Percentiles rank a stretch among this genome's conserved stretches.
phyloP scores from a whole-genome alignment of 2,329 filamentous ascomycete species.

The Fusarium oligoseptatum region DNA sequence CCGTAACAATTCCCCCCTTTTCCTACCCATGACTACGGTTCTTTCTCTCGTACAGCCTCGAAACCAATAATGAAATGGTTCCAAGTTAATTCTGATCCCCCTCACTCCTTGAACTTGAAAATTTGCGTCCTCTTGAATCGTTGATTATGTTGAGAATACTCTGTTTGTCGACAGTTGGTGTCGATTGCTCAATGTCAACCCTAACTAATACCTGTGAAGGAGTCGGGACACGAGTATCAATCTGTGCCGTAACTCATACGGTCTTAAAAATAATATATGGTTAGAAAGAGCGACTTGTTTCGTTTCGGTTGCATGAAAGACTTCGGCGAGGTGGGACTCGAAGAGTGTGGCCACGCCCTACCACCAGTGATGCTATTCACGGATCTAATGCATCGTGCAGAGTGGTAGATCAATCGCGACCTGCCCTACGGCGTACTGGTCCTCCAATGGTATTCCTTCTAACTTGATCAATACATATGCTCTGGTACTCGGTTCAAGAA shows the following conservation, averaged over 20 bases:
- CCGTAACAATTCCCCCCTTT: not conserved
- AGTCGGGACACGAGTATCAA: too few species aligned
- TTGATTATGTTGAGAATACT: not conserved
- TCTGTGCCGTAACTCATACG: too few species aligned
- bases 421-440: not conserved
- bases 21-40: not conserved
- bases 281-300: rapidly evolving
- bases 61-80: not conserved
- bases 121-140: not conserved
- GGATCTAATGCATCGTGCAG: not conserved
- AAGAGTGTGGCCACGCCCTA: not conserved
- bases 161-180: not conserved
- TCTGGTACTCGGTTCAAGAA: not conserved
- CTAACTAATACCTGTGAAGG: too few species aligned
- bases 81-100: not conserved
- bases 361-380: not conserved
- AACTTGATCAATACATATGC: not conserved
- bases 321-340: not conserved
- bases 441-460: rapidly evolving
- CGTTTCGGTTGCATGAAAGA: not conserved
- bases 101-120: not conserved
- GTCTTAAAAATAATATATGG: not conserved
- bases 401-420: not conserved
- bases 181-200: too few species aligned
- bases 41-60: not conserved